These are phyloP conservation scores for Amanita muscaria DNA, from an alignment of 768 basidiomycete genomes.

Conservation along the genomic window DNA sequence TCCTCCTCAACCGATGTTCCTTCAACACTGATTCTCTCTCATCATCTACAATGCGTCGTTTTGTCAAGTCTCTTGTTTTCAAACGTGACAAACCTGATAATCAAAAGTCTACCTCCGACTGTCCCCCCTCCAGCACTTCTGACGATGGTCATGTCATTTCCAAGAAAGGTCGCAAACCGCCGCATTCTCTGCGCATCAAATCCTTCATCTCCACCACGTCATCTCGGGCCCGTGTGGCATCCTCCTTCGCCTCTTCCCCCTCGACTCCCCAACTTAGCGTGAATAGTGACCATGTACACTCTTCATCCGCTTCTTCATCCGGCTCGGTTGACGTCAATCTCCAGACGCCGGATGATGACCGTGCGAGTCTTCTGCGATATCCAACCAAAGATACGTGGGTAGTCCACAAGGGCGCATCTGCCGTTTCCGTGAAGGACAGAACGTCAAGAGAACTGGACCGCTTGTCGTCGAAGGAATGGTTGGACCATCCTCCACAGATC, in stretches of 20 bases:
- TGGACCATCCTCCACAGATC: slow-evolving; percentile 6
- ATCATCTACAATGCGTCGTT: slow-evolving; percentile 45
- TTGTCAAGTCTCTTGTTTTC: slow-evolving; percentile 49
- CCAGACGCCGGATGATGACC: slow-evolving; percentile 56
- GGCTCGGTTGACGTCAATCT: slow-evolving; percentile 46
- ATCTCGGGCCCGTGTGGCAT: slow-evolving; percentile 11
- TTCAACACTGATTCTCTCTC: slow-evolving; percentile 9
- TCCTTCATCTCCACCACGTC: slow-evolving; percentile 7
- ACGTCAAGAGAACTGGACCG: neutral
- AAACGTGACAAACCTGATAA: slow-evolving; percentile 33
- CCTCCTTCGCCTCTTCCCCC: slow-evolving; percentile 16
- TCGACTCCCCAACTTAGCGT: slow-evolving; percentile 26
- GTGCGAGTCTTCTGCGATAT: slow-evolving; percentile 21
- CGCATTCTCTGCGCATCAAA: slow-evolving; percentile 9
- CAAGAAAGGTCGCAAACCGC: slow-evolving; percentile 11
- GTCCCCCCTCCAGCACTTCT: slow-evolving; percentile 8
- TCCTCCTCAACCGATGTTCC: slow-evolving; percentile 9
- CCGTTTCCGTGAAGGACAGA: neutral
- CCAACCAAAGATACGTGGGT: slow-evolving; percentile 46
- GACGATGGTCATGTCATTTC: slow-evolving; percentile 10
- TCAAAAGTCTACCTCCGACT: slow-evolving; percentile 13
- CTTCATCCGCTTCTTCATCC: slow-evolving; percentile 47
- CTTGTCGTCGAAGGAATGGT: slow-evolving; percentile 11
- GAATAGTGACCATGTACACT: slow-evolving; percentile 33
- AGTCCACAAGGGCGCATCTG: slow-evolving; percentile 10